A percentile compares a stretch with the other conserved stretches of the same genome.
Evolutionary conservation across 345 rosid genomes (phyloP).

Genomic region (Excoecaria cochinchinensis): DNA sequence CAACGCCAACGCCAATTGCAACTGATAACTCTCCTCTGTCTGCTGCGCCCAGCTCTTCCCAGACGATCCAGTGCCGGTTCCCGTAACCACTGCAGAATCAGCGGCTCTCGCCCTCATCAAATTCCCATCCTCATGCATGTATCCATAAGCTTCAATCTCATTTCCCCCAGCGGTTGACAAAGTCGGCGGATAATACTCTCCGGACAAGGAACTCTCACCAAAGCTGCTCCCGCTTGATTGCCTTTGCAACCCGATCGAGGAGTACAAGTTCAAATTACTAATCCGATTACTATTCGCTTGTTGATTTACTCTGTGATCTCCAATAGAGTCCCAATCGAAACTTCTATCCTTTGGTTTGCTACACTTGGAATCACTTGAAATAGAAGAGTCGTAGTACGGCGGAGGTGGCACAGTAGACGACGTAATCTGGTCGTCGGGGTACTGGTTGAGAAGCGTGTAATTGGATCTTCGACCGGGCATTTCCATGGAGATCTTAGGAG

Average conservation of each 20-base stretch:
- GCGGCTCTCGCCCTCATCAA: slow-evolving; percentile 38
- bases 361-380: slow-evolving; percentile 56
- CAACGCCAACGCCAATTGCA: slow-evolving; percentile 94
- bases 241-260: slow-evolving; percentile 72
- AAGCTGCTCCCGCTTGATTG: slow-evolving; percentile 98
- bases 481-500: slow-evolving; percentile 47
- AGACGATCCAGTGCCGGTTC: slow-evolving; percentile 44
- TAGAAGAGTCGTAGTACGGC: slow-evolving; percentile 55
- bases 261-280: slow-evolving; percentile 40
- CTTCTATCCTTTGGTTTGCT: slow-evolving; percentile 40
- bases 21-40: slow-evolving; percentile 99
- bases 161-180: slow-evolving; percentile 55
- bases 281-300: slow-evolving; percentile 42
- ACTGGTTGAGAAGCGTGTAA: slow-evolving; percentile 77
- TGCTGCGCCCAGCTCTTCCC: slow-evolving; percentile 99
- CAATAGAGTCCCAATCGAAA: slow-evolving; percentile 69
- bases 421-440: slow-evolving; percentile 64
- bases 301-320: slow-evolving; percentile 45
- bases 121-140: slow-evolving; percentile 54
- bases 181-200: slow-evolving; percentile 72
- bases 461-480: slow-evolving; percentile 86
- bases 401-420: slow-evolving; percentile 31
- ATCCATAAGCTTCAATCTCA: slow-evolving; percentile 68
- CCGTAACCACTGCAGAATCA: slow-evolving; percentile 25
- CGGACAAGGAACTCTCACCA: slow-evolving; percentile 92